A percentile compares a stretch with the other conserved stretches of the same genome.
These are phyloP conservation scores for Paramecium caudatum DNA, from an alignment of 73 alveolate species.

Conservation along the genomic window DNA sequence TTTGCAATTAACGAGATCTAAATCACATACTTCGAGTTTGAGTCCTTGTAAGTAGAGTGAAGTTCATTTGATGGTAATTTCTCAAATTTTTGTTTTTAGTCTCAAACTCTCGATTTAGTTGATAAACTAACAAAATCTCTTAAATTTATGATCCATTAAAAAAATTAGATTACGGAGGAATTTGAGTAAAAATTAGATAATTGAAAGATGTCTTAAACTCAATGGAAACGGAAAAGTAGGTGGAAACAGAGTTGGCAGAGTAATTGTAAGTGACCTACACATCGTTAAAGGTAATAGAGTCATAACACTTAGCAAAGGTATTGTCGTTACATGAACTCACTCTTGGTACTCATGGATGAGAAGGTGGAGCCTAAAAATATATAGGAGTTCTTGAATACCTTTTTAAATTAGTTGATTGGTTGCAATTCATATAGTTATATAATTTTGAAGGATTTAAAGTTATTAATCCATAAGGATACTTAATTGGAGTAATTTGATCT, in stretches of 20 bases:
- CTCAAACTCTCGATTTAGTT: not conserved
- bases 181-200: constrained; percentile 5
- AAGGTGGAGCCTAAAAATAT: not conserved
- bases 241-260: not conserved
- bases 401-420: not conserved
- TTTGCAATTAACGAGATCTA: not conserved
- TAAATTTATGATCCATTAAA: not conserved
- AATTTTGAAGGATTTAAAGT: constrained; percentile 1
- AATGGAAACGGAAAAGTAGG: not conserved
- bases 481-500: not conserved
- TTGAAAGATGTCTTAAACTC: not conserved
- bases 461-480: not conserved
- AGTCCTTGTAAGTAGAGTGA: not conserved
- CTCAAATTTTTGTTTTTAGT: not conserved
- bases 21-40: not conserved
- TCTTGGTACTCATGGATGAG: constrained; percentile 62
- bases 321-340: constrained; percentile 51
- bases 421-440: constrained; percentile 31
- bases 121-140: not conserved
- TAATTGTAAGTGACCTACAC: not conserved
- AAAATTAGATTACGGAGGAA: not conserved
- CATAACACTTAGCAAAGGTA: constrained; percentile 63
- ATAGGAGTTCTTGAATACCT: not conserved
- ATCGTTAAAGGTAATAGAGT: constrained; percentile 5
- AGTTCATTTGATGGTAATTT: not conserved